Evolutionary conservation across 2,329 filamentous ascomycete species (phyloP).

Genomic region (Trichocomaceae sp.): DNA sequence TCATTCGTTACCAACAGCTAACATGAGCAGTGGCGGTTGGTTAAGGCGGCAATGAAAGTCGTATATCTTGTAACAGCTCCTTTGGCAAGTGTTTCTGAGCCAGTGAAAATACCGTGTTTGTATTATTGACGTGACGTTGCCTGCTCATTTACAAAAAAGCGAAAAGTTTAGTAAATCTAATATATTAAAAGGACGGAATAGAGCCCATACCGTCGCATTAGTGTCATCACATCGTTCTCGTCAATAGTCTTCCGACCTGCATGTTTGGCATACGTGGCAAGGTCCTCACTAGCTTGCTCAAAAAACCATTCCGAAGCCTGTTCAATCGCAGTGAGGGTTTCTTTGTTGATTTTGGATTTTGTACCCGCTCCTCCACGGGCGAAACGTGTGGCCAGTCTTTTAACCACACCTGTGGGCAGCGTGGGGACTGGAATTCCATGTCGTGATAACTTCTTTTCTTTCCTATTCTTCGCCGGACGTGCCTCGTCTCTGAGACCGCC

Average conservation of each 20-base stretch:
- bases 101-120: constrained; percentile 74
- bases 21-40: background rate
- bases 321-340: constrained; percentile 66
- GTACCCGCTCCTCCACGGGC: constrained; percentile 59
- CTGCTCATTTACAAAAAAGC: constrained; percentile 41
- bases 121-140: constrained; percentile 66
- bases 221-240: constrained; percentile 70
- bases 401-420: constrained; percentile 66
- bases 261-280: constrained; percentile 73
- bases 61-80: constrained; percentile 75
- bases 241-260: constrained; percentile 79
- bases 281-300: constrained; percentile 74
- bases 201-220: constrained; percentile 70
- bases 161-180: background rate
- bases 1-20: background rate
- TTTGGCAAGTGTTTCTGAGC: constrained; percentile 74
- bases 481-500: constrained; percentile 32
- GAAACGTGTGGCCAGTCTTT: constrained; percentile 58
- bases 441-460: constrained; percentile 56
- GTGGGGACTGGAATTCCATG: constrained; percentile 71
- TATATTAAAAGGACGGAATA: background rate
- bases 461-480: constrained; percentile 26
- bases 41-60: constrained; percentile 35
- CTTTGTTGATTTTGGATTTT: constrained; percentile 64
- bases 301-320: constrained; percentile 89